These are phyloP conservation scores for Aspergillus bridgeri DNA, from an alignment of 495 filamentous ascomycete species.

Conservation along the genomic window DNA sequence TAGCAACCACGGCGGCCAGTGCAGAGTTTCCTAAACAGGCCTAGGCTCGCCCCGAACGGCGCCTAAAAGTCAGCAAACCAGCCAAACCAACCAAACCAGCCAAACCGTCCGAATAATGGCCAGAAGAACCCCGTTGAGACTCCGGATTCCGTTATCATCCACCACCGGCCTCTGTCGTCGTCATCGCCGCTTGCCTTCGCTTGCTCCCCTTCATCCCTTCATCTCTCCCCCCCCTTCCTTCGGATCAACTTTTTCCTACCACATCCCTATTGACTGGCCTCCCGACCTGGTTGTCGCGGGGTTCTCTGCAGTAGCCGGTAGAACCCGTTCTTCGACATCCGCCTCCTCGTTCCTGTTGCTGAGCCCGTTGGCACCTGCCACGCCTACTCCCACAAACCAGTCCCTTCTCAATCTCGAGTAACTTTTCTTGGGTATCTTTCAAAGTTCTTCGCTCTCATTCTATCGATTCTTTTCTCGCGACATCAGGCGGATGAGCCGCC, in stretches of 20 bases:
- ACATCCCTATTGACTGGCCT: not conserved
- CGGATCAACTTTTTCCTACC: not conserved
- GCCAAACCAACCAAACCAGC: not conserved
- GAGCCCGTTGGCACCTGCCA: not conserved
- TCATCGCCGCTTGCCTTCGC: not conserved
- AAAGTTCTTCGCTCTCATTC: not conserved
- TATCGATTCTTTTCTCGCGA: not conserved
- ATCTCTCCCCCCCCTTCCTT: not conserved
- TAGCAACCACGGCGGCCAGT: not conserved
- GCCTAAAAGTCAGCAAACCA: too few relatives aligned
- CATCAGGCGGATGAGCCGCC: not conserved
- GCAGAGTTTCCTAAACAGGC: not conserved
- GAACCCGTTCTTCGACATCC: not conserved
- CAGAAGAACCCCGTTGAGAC: not conserved
- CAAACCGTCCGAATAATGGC: not conserved
- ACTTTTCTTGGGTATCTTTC: not conserved
- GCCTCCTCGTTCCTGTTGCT: not conserved
- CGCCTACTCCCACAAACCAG: not conserved
- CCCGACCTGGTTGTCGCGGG: constrained; percentile 8
- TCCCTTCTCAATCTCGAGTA: not conserved
- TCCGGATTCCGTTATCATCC: not conserved
- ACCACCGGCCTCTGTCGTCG: not conserved
- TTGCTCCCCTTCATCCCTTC: not conserved
- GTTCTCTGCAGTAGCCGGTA: not conserved
- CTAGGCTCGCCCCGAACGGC: not conserved